Conservation (phyloP, 2,329 filamentous ascomycete species). For the Trichoderma sp. region DNA sequence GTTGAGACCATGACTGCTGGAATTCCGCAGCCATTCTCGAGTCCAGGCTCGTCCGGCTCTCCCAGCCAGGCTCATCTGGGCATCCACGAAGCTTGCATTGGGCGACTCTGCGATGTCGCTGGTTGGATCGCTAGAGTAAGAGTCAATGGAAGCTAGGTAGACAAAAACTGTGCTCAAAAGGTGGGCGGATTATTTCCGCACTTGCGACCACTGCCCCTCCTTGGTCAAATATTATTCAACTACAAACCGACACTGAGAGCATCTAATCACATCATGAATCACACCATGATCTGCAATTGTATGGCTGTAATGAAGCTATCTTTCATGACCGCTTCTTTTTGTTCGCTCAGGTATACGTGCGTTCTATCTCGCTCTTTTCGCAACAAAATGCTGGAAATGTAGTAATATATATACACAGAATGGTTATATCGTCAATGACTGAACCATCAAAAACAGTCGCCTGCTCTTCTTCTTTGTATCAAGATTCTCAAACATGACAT, state of each 20-base stretch:
- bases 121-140: not conserved
- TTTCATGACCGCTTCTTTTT: not conserved
- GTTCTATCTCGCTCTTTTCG: not conserved
- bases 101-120: conserved; percentile 13
- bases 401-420: not conserved
- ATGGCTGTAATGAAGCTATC: not conserved
- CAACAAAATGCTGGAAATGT: not conserved
- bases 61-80: conserved; percentile 40
- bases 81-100: conserved; percentile 20
- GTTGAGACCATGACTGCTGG: not conserved
- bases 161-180: not conserved
- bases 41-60: conserved; percentile 39
- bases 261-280: not conserved
- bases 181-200: conserved; percentile 13
- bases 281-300: not conserved
- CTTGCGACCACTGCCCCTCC: conserved; percentile 1
- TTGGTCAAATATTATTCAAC: not conserved
- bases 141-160: not conserved
- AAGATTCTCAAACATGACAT: not conserved
- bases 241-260: not conserved
- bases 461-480: not conserved
- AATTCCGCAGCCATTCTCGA: conserved; percentile 32
- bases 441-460: not conserved
- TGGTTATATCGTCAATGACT: not conserved
- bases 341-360: not conserved